These are phyloP conservation scores for Tetracladium maxilliforme DNA, from an alignment of 2,329 filamentous ascomycete species.

Conservation along the genomic window DNA sequence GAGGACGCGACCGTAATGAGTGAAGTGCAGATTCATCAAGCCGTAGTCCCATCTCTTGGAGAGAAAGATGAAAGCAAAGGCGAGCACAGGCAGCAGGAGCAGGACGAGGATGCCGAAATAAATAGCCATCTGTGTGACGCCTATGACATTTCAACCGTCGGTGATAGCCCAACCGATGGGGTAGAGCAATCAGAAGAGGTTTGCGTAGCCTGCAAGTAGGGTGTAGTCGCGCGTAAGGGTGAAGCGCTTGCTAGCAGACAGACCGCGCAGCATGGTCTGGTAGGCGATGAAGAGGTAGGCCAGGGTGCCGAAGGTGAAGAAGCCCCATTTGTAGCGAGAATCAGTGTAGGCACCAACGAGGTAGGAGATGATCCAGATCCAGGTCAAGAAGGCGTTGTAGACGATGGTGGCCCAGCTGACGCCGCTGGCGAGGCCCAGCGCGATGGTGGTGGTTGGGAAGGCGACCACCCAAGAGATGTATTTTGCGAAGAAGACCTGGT, in stretches of 20 bases:
- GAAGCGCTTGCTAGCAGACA: too few species aligned
- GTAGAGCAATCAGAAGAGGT: constrained; percentile 36
- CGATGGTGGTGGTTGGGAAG: too few species aligned
- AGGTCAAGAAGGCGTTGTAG: too few species aligned
- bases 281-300: constrained; percentile 29
- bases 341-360: too few species aligned
- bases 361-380: too few species aligned
- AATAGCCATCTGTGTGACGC: constrained; percentile 27
- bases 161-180: constrained; percentile 35
- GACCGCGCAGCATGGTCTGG: constrained; percentile 21
- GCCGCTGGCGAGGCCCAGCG: too few species aligned
- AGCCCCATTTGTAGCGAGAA: too few species aligned
- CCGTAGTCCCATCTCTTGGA: constrained; percentile 7
- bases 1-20: constrained; percentile 11
- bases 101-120: constrained; percentile 39
- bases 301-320: constrained; percentile 34
- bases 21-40: constrained; percentile 11
- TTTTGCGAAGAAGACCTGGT: too few species aligned
- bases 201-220: too few species aligned
- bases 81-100: constrained; percentile 25
- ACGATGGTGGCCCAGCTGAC: too few species aligned
- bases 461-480: too few species aligned
- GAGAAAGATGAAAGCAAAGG: constrained; percentile 5
- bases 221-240: too few species aligned
- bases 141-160: constrained; percentile 35